Percentiles rank a stretch among this genome's conserved stretches.
phyloP scores from a whole-genome alignment of 495 filamentous ascomycete species.

The Tuber indicum region DNA sequence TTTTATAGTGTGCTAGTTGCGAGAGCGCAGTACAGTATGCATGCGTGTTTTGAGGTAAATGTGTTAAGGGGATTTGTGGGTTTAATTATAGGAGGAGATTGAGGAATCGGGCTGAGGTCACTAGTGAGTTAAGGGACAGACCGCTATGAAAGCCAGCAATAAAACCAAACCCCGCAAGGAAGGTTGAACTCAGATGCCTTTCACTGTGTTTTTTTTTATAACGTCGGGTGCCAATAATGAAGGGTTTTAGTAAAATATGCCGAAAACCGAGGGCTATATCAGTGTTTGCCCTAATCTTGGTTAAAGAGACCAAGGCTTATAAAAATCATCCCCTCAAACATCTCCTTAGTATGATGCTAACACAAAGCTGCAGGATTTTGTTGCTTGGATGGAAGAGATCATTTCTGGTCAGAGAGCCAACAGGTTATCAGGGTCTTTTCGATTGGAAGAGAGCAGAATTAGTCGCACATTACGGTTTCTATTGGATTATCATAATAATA shows the following conservation, averaged over 20 bases:
- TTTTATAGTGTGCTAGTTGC: neutral
- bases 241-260: neutral
- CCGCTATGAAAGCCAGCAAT: neutral
- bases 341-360: neutral
- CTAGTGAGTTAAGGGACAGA: neutral
- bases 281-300: neutral
- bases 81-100: neutral
- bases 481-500: too few species aligned
- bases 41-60: neutral
- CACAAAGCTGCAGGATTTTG: neutral
- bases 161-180: neutral
- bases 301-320: neutral
- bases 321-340: neutral
- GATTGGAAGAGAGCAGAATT: neutral
- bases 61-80: neutral
- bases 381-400: neutral
- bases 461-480: neutral
- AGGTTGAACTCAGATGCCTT: neutral
- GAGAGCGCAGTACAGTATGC: neutral
- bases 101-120: neutral
- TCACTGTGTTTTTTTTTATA: neutral
- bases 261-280: neutral
- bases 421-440: neutral
- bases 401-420: neutral
- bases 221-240: neutral